A percentile compares a stretch with the other conserved stretches of the same genome.
Evolutionary conservation across 225 moss, liverwort and hornwort genomes (phyloP).

Genomic region (Sphagnum contortum): DNA sequence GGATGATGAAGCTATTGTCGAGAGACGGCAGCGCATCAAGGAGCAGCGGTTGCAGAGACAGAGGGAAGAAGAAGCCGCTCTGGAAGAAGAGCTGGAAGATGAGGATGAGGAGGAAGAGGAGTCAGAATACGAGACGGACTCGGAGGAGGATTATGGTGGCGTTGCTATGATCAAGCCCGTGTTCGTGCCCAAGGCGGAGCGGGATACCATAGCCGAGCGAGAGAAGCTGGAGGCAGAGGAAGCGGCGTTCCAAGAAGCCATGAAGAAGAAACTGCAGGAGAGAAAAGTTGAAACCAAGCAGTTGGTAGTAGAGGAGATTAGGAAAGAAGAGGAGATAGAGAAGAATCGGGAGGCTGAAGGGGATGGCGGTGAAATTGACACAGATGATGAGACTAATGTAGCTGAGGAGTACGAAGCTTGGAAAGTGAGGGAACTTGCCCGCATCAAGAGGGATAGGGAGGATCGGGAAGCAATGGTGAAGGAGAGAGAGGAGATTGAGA

Average conservation of each 20-base stretch:
- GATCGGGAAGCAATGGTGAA: conserved; percentile 81
- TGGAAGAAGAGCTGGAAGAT: conserved; percentile 90
- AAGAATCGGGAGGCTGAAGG: conserved; percentile 86
- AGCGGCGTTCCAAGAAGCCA: conserved; percentile 60
- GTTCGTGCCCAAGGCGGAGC: conserved; percentile 91
- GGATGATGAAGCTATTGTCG: conserved; percentile 96
- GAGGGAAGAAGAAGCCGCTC: conserved; percentile 70
- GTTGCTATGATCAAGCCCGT: conserved; percentile 97
- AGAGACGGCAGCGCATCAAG: conserved; percentile 79
- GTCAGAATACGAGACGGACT: conserved; percentile 94
- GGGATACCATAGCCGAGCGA: conserved; percentile 87
- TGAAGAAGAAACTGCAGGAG: conserved; percentile 95
- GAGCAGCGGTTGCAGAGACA: conserved; percentile 71
- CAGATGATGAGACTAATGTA: conserved; percentile 93
- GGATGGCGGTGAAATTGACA: conserved; percentile 87
- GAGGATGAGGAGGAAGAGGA: conserved; percentile 90
- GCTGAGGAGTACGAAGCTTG: conserved; percentile 96
- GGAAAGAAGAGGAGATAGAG: conserved; percentile 91
- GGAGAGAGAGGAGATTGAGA: conserved; percentile 81
- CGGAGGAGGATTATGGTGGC: conserved; percentile 91
- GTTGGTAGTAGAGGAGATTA: conserved; percentile 84
- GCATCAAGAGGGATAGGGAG: conserved; percentile 97
- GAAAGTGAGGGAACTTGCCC: conserved; percentile 91
- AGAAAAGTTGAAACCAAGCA: conserved; percentile 91
- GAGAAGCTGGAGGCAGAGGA: conserved; percentile 94